Base-by-base conservation (phyloP, 768 basidiomycete species). In the Termitomyces sp. region DNA sequence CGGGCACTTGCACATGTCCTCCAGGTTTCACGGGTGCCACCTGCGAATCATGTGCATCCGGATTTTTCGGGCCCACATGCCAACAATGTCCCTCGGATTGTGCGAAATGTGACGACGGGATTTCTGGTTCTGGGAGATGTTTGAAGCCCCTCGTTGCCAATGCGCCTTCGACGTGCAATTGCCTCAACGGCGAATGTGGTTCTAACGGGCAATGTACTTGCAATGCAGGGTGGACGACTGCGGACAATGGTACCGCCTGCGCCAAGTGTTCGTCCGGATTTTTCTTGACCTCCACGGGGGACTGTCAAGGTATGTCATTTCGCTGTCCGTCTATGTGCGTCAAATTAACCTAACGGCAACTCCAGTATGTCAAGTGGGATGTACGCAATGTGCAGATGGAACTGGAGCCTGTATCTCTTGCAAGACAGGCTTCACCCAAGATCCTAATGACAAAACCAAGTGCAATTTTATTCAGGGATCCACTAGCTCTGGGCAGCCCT, bases 31-130 rank as follows among this genome's bases (percentile, higher is more conserved):
- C 81, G 0, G 94, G 94, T 4, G 71, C 86, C 5, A 86, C 88
- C 0, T 96, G 94, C 74, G 92, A 95, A 70, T 76, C 84, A 0
- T 96, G 94, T 66, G 79, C 84, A 1, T 38, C 79, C 6, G 90
- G 90, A 0, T 89, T 89, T 72, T 96, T 90, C 67, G 94, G 94
- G 0, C 79, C 87, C 0, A 78, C 73, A 0, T 96, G 94, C 69
- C 75, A 84, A 57, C 70, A 86, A 5, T 94, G 92, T 66, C 88
- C 91, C 1, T 72, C 78, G 0, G 85, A 83, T 5, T 95, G 94
- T 72, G 68, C 77, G 0, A 72, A 80, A 3, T 96, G 94, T 70
- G 89, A 93, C 64, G 86, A 91, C 18, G 93, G 94, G 6, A 86
- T 91, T 45, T 81, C 86, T 0, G 94, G 94, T 0, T 81, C 85